These are phyloP conservation scores for Tilletia horrida DNA, from an alignment of 1,284 basidiomycete species.

Conservation along the genomic window DNA sequence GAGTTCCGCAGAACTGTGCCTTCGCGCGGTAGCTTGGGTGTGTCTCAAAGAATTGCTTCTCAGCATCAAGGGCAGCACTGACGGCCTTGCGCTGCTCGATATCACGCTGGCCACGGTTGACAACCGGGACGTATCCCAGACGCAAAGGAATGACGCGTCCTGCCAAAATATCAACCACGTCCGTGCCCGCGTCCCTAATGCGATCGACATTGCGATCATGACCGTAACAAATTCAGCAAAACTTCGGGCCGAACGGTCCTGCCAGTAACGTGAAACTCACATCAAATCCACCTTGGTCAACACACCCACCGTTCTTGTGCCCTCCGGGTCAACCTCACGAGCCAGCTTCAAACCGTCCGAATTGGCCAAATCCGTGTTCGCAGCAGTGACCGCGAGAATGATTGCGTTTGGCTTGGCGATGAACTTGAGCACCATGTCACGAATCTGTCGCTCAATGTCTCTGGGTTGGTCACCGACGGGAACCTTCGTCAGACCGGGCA, in stretches of 20 bases:
- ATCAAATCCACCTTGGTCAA: conserved; percentile 96
- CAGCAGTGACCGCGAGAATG: conserved; percentile 90
- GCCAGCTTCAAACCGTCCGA: conserved; percentile 96
- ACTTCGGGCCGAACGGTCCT: no score
- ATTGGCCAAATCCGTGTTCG: conserved; percentile 95
- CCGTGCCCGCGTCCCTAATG: conserved; percentile 84
- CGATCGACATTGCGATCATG: background rate
- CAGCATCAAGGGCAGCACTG: conserved; percentile 75
- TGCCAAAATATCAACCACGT: conserved; percentile 96
- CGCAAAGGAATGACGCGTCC: conserved; percentile 90
- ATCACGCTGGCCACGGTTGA: conserved; percentile 95
- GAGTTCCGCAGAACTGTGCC: conserved; percentile 92
- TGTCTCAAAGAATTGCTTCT: conserved; percentile 87
- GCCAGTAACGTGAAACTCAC: conserved; percentile 60
- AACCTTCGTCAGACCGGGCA: conserved; percentile 92
- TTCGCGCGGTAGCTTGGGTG: conserved; percentile 89
- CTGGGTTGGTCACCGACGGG: conserved; percentile 96
- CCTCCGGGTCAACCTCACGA: conserved; percentile 92
- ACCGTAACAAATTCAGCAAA: background rate
- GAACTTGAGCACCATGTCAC: conserved; percentile 92
- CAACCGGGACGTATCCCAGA: conserved; percentile 91
- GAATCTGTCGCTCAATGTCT: conserved; percentile 96
- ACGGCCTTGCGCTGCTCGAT: conserved; percentile 84
- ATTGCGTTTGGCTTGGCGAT: conserved; percentile 80
- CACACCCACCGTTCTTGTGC: conserved; percentile 90